Conservation (phyloP, 169 alveolate genomes). For the Cryptosporidium xiaoi region DNA sequence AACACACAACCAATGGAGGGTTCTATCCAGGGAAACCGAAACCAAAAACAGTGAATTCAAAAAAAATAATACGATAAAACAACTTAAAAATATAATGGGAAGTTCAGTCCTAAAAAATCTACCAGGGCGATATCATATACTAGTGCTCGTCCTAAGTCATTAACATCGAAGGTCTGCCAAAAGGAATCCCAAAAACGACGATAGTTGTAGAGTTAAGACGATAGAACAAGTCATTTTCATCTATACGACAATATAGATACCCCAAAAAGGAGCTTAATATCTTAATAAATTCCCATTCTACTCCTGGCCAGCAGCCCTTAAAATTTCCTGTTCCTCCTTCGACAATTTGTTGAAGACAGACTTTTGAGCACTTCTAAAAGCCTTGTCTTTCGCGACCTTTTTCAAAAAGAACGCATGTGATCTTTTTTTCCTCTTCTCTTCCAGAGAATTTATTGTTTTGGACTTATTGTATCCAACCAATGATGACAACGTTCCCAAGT, state of each 20-base stretch:
- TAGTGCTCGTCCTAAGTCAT: no score
- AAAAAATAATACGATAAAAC: constrained; percentile 7
- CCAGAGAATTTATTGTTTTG: constrained; percentile 87
- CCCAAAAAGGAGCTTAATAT: no score
- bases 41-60: not conserved
- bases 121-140: no score
- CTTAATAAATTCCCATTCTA: no score
- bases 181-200: no score
- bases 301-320: constrained; percentile 46
- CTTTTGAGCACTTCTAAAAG: constrained; percentile 38
- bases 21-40: not conserved
- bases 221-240: no score
- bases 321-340: constrained; percentile 42
- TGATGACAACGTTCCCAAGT: constrained; percentile 91
- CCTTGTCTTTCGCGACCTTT: constrained; percentile 79
- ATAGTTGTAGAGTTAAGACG: no score
- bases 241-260: no score
- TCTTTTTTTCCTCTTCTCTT: constrained; percentile 91
- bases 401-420: constrained; percentile 85
- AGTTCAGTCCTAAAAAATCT: no score
- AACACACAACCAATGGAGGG: constrained; percentile 19
- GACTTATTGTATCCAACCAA: constrained; percentile 93
- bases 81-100: no score
- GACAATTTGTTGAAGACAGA: constrained; percentile 35
- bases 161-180: no score